Evolutionary conservation across 2,329 filamentous ascomycete species (phyloP), one percentile per base, ranked within the genome.

Genomic region (Penicillium corylophilum): DNA sequence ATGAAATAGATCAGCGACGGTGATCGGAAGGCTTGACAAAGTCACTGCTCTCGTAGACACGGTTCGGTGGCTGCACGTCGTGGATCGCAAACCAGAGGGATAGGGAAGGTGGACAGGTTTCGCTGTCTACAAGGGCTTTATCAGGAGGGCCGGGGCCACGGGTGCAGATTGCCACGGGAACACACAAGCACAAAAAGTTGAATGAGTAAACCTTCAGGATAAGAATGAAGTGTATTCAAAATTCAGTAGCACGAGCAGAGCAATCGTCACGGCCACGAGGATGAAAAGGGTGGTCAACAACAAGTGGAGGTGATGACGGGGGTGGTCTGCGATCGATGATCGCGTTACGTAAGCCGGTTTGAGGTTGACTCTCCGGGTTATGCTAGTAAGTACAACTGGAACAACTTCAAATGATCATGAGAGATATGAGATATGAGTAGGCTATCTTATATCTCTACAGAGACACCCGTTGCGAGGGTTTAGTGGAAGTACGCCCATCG

Each of bases 401-500:
- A n/a, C n/a, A n/a, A n/a, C n/a, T n/a, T n/a, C n/a, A n/a, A n/a
- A n/a, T n/a, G n/a, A n/a, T n/a, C n/a, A n/a, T n/a, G n/a, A n/a
- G n/a, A n/a, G n/a, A n/a, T 28, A 28, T 28, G 7, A 28, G 26
- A 28, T 28, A 28, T 10, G 2, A 6, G 29, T 22, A 39, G 36
- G n/a, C 13, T 18, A 18, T 22, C n/a, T 26, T 31, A 5, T 33
- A 3, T 36, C 35, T 20, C 35, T 20, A 20, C 5, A 10, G 12
- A 20, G 10, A 12, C 16, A 20, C 8, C 5, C 8, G 16, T 16
- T 20, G 33, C 33, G 8, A 20, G 16, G 5, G 10, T 44, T 87
- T 88, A 96, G 67, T 86, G 86, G 2, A 83, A 83, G 76, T 96
- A 97, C 4, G 88, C 88, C 93, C 94, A 97, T 56, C 89, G 81